Base-by-base conservation (phyloP, 78 protist species). In the Creolimax fragrantissima region DNA sequence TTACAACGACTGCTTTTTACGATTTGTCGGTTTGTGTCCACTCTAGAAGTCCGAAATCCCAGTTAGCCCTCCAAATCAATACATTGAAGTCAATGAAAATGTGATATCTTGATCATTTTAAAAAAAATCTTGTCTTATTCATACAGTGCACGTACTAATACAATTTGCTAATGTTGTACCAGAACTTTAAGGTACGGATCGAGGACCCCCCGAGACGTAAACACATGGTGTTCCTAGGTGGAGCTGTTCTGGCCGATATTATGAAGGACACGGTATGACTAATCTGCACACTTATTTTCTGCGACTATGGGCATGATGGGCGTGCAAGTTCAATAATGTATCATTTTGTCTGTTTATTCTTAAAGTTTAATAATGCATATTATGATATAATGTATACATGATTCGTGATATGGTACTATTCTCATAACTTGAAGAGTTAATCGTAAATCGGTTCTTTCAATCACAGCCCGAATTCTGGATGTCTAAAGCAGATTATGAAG, bases 221-320 rank as follows among this genome's bases (percentile, higher is more conserved):
- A 97, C 97, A 98, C 96, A 97, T 98, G 99, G 99, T 99, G 6
- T 99, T 97, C 97, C 36, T 96, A 3, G 99, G 99, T 45, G 99
- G 98, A 37, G 96, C 99, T 0, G 98, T 98, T n/a, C 94, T 98
- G 17, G 99, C 99, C 0, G 98, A 97, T n/a, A 94, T 99, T 89
- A 97, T 97, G 94, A 96, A 97, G 93, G 97, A 96, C 90, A 83
- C 7, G 86, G 86, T 83, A 24, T 17, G 86, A 32, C 39, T 58
- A 17, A n/a, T n/a, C n/a, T n/a, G n/a, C n/a, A n/a, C n/a, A n/a
- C n/a, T n/a, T n/a, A n/a, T n/a, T 58, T 11, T 58, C 39, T 58
- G 74, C 17, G 74, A 32, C 39, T 58, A 17, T 58, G 74, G 11
- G 74, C 17, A 17, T 58, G 74, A 17, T 58, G 74, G 74, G 74